phyloP scores from a whole-genome alignment of 805 yeast genomes.

The Schizosaccharomyces cryophilus region DNA sequence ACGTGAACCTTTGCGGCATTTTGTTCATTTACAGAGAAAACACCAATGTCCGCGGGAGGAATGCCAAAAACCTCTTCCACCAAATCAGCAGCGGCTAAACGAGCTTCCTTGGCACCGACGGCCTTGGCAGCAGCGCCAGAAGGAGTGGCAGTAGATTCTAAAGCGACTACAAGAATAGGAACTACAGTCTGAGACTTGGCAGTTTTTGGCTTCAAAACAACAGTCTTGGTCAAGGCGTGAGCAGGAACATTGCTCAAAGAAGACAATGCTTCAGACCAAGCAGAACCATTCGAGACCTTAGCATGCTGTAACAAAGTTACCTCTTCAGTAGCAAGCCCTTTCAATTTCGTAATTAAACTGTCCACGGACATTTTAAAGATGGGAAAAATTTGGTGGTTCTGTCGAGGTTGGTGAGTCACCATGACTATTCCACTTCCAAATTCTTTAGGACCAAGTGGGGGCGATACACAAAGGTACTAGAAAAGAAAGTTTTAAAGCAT shows the following conservation, averaged over 20 bases:
- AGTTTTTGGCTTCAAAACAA: conserved; percentile 79
- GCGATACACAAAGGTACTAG: too few species aligned
- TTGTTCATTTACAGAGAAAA: conserved; percentile 14
- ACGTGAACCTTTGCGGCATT: conserved; percentile 37
- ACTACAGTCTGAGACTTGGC: conserved; percentile 56
- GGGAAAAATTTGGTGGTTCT: neutral
- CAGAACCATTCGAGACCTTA: conserved; percentile 45
- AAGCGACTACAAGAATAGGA: conserved; percentile 35
- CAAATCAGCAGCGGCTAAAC: conserved; percentile 65
- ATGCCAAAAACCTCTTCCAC: conserved; percentile 36
- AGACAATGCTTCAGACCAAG: conserved; percentile 1
- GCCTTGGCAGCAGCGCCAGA: conserved; percentile 36
- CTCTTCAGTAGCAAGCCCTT: neutral
- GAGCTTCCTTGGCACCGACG: conserved; percentile 57
- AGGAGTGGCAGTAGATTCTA: conserved; percentile 46
- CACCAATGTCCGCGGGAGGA: conserved; percentile 19
- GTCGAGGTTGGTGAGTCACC: neutral
- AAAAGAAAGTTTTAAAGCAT: too few species aligned
- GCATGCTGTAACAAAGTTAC: conserved; percentile 17
- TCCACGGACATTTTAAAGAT: neutral
- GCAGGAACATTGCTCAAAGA: neutral
- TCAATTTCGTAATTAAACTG: neutral
- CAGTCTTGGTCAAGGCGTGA: conserved; percentile 23
- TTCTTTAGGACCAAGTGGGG: too few species aligned
- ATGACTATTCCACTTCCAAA: too few species aligned